Evolutionary conservation across 441 rosid genomes (phyloP).

Genomic region (Breynia disticha): DNA sequence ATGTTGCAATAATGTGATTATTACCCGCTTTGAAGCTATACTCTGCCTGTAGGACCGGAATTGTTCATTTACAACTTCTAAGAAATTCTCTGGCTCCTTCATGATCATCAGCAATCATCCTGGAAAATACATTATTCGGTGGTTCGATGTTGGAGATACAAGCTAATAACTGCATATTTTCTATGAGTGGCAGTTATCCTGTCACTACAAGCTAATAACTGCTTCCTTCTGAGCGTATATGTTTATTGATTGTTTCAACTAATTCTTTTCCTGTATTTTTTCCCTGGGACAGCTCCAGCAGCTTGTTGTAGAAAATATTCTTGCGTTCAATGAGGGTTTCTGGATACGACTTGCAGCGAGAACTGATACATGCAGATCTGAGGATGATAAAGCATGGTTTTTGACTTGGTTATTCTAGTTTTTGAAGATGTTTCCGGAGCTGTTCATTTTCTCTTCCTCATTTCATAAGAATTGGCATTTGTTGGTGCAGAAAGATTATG

Average conservation of each 20-base stretch:
- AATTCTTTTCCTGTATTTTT: constrained; percentile 5
- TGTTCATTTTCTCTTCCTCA: constrained; percentile 10
- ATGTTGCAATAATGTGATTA: background rate
- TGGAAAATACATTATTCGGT: too few species aligned
- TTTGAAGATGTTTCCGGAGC: constrained; percentile 5
- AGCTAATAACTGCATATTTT: too few species aligned
- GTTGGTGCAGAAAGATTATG: constrained; percentile 73
- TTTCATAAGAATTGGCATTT: constrained; percentile 14
- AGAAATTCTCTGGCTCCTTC: too few species aligned
- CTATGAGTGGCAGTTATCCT: background rate
- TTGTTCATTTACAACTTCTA: background rate
- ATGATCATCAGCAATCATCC: too few species aligned
- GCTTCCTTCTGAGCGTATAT: background rate
- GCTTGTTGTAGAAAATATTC: constrained; percentile 76
- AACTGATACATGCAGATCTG: constrained; percentile 75
- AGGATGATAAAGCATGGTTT: constrained; percentile 79
- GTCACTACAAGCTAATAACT: background rate
- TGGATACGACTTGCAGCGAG: constrained; percentile 90
- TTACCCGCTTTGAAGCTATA: background rate
- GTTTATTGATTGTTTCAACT: background rate
- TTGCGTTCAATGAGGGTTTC: constrained; percentile 71
- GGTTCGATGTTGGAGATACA: too few species aligned
- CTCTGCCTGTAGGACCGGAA: background rate
- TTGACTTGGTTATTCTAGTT: constrained; percentile 26
- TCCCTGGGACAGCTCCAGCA: constrained; percentile 56